Percentiles rank a stretch among this genome's conserved stretches.
Evolutionary conservation across 2,329 filamentous ascomycete genomes (phyloP).

Genomic region (Epicoccum nigrum): DNA sequence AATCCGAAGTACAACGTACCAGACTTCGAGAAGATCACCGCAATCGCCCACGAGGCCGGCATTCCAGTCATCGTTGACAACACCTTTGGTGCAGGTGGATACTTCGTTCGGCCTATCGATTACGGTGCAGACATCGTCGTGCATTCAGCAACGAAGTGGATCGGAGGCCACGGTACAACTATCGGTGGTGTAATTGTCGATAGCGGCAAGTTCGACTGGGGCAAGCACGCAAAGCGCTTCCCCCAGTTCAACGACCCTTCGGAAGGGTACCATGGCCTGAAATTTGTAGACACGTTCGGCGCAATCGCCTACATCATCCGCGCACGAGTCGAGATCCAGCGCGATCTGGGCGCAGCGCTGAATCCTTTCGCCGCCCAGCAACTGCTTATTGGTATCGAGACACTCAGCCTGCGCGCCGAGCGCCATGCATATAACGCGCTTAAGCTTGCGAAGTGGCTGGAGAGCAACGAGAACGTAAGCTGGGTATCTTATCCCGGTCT

Average conservation of each 20-base stretch:
- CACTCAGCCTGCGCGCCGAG: conserved; percentile 83
- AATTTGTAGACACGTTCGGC: conserved; percentile 94
- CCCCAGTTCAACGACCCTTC: conserved; percentile 90
- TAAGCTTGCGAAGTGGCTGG: conserved; percentile 79
- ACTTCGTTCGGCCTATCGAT: conserved; percentile 83
- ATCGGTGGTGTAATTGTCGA: conserved; percentile 87
- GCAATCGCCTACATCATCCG: conserved; percentile 81
- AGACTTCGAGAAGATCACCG: conserved; percentile 85
- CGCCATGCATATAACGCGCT: conserved; percentile 85
- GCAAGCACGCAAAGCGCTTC: conserved; percentile 80
- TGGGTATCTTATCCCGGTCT: conserved; percentile 97
- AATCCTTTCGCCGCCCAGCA: conserved; percentile 95
- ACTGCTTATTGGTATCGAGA: conserved; percentile 87
- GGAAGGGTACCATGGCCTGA: conserved; percentile 88
- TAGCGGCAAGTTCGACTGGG: conserved; percentile 93
- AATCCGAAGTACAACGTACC: conserved; percentile 94
- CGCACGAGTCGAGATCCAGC: conserved; percentile 85
- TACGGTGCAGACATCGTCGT: conserved; percentile 94
- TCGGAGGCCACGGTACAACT: conserved; percentile 86
- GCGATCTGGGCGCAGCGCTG: conserved; percentile 81
- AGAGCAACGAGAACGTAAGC: conserved; percentile 79
- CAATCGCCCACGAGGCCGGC: conserved; percentile 73
- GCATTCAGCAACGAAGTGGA: conserved; percentile 96
- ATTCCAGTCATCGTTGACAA: conserved; percentile 74
- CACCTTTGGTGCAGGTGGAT: conserved; percentile 93